Evolutionary conservation across 2,329 filamentous ascomycete genomes (phyloP).

Genomic region (Fonsecaea nubica): DNA sequence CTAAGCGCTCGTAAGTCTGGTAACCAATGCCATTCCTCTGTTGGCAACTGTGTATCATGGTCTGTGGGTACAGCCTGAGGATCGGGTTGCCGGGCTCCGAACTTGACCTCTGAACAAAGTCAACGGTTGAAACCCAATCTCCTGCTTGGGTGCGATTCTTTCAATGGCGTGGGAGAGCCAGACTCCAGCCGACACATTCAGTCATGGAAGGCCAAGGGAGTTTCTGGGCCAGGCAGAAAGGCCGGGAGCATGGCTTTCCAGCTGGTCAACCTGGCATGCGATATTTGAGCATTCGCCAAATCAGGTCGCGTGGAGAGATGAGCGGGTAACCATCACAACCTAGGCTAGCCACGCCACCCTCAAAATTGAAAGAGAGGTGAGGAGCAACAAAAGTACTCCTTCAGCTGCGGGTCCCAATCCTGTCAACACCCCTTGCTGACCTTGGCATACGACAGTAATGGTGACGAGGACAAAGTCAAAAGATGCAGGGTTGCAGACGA

Average conservation of each 20-base stretch:
- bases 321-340: background rate
- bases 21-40: background rate
- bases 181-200: background rate
- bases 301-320: background rate
- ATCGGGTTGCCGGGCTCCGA: background rate
- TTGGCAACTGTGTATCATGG: background rate
- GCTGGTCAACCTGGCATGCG: background rate
- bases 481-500: background rate
- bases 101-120: background rate
- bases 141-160: background rate
- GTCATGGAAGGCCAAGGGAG: background rate
- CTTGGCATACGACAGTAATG: background rate
- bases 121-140: background rate
- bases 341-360: background rate
- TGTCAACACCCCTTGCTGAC: background rate
- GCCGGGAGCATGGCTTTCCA: background rate
- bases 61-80: background rate
- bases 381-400: background rate
- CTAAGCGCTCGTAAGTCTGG: background rate
- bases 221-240: background rate
- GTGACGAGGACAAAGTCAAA: background rate
- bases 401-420: background rate
- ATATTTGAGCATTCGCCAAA: background rate
- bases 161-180: background rate
- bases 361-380: background rate